Evolutionary conservation across 2,329 filamentous ascomycete species (phyloP), one percentile per base, ranked within the genome.

Genomic region (Mollisiaceae sp.): DNA sequence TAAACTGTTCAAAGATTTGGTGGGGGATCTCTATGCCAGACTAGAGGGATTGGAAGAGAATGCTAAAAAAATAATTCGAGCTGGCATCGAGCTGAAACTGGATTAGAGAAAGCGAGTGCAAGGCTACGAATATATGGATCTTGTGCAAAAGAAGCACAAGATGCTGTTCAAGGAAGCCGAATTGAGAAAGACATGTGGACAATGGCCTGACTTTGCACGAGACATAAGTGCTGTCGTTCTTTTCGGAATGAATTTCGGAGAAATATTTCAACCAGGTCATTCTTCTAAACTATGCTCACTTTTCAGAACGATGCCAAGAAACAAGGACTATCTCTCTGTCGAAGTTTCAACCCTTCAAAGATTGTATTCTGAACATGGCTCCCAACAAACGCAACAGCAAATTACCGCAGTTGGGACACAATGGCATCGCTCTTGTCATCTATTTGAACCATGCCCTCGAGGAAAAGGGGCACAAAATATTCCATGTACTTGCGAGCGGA

Each of bases 111-210:
- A 20, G 32, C 38, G 58, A n/a, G 43, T 50, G 20, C 38, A 47
- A 45, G 58, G 58, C 12, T 60, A 18, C 22, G 58, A 60, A 20
- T 60, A 60, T 35, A 60, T 50, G 58, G 58, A 60, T 50, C 58
- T 60, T 2, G 32, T 50, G 22, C 20, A 45, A 15, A 60, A 35
- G 8, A 47, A 50, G n/a, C 58, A 32, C 39, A 50, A 47, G 39
- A 60, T 60, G 58, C 18, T 60, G 11, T 36, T 60, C 58, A 60
- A 47, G 43, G 18, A 32, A n/a, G 18, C 58, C 4, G 41, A 60
- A 50, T 15, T 60, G 8, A 35, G 14, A n/a, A 60, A 50, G 20
- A 60, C 58, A n/a, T 45, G 39, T 50, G 58, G 58, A n/a, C 24
- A 60, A 20, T 60, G 58, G 41, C 58, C 58, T 60, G 43, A 47